These are phyloP conservation scores for Tylopilus sp. DNA, from an alignment of 1,284 basidiomycete genomes.

Conservation along the genomic window DNA sequence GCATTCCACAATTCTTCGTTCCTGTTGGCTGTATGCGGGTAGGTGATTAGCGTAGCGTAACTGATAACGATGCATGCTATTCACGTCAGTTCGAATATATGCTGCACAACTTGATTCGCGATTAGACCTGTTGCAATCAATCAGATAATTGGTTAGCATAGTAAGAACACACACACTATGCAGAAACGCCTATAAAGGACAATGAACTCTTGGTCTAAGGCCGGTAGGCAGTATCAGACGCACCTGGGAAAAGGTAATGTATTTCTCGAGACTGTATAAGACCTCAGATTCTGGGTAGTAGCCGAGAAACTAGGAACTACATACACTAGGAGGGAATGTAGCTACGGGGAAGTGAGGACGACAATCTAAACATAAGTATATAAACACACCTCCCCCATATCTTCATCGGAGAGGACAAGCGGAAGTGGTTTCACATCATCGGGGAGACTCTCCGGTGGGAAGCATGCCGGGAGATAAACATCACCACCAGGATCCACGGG, in stretches of 20 bases:
- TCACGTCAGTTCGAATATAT: constrained; percentile 57
- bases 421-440: not conserved
- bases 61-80: constrained; percentile 26
- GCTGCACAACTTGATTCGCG: constrained; percentile 45
- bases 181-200: constrained; percentile 45
- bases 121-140: constrained; percentile 41
- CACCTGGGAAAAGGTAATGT: constrained; percentile 53
- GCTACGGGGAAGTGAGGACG: constrained; percentile 32
- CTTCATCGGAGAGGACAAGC: constrained; percentile 21
- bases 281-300: not conserved
- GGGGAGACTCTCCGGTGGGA: constrained; percentile 34
- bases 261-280: constrained; percentile 58
- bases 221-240: not conserved
- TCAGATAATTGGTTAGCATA: constrained; percentile 9
- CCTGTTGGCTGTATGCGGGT: constrained; percentile 45
- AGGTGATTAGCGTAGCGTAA: not conserved
- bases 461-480: constrained; percentile 44
- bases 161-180: constrained; percentile 41
- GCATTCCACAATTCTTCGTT: constrained; percentile 63
- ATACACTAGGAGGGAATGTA: constrained; percentile 58
- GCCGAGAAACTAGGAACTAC: constrained; percentile 19
- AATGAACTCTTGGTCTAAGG: not conserved
- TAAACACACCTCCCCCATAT: constrained; percentile 24
- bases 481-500: constrained; percentile 42
- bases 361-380: not conserved